These are phyloP conservation scores for Calophaca sinica DNA, from an alignment of 306 rosid species.

Conservation along the genomic window DNA sequence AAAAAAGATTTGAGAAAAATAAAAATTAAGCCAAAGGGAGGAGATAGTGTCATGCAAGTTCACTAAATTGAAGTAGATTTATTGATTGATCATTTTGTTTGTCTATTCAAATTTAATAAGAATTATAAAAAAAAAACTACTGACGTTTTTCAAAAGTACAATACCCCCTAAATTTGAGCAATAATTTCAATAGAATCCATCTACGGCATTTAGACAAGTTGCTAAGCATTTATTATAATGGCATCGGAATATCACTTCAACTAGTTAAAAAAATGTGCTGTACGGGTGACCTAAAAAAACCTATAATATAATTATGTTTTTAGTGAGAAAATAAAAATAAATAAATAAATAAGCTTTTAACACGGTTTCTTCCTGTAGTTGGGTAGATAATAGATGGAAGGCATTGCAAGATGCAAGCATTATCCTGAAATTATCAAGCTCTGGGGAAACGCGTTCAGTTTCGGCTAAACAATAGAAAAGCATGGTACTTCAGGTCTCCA, in stretches of 20 bases:
- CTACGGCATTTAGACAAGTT: background rate
- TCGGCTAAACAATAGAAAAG: conserved; percentile 29
- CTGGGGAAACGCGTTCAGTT: background rate
- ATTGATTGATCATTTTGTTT: too few relatives aligned
- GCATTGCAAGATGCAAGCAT: background rate
- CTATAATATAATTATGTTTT: too few relatives aligned
- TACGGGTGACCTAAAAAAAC: too few relatives aligned
- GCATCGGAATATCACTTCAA: background rate
- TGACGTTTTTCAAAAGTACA: background rate
- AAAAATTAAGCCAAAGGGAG: background rate
- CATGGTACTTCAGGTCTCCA: conserved; percentile 33
- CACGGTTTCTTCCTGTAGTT: too few relatives aligned
- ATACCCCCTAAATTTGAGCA: background rate
- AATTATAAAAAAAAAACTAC: background rate
- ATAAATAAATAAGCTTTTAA: too few relatives aligned
- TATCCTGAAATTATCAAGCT: background rate
- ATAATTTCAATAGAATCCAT: background rate
- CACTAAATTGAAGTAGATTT: background rate
- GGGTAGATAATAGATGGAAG: too few relatives aligned
- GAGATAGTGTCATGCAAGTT: background rate
- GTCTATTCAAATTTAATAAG: too few relatives aligned
- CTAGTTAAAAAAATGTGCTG: too few relatives aligned
- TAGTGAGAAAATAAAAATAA: too few relatives aligned
- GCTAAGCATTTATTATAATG: background rate
- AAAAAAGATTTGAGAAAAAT: background rate